Base-by-base conservation (phyloP, 148 eudicot species). In the Agrostemma githago region DNA sequence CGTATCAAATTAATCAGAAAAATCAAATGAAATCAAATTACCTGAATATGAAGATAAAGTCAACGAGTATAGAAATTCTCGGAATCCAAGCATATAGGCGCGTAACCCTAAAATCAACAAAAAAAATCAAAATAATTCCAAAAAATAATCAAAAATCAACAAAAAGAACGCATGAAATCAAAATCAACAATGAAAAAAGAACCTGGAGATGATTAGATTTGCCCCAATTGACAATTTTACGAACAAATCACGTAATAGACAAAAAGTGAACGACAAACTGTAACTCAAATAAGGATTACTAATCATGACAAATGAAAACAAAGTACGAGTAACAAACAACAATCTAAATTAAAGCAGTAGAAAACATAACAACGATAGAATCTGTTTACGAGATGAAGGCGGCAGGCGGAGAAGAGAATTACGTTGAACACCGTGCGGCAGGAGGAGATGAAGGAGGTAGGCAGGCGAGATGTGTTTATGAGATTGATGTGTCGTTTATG, bases 61-160 rank as follows among this genome's bases (percentile, higher is more conserved):
- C 98, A 86, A 39, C 98, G 90, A 60, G 81, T 82, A 77, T 91
- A 94, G 74, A 94, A 94, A 84, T 94, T 97, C 80, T 91, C 96
- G 4, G 85, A 85, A 39, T 97, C 98, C 83, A 94, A 84, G 73
- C 97, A 90, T 83, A 94, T 94, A 77, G 98, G 97, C 74, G 98
- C 90, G 68, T 92, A 94, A 58, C 98, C 98, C 96, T 92, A 41
- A 73, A 11, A 53, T 3, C 66, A 69, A n/a, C 4, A 16, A 53
- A 64, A 72, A 77, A 74, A 77, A 61, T 19, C 16, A 6, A 21
- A 38, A 7, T 46, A 46, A 11, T 4, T 48, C 0, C 12, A 62
- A 4, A 72, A 6, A 6, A 8, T 41, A 51, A 17, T 39, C 51
- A 38, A 38, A 21, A 51, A 68, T 64, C 5, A 38, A 43, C 3